Evolutionary conservation across 1,284 basidiomycete species (phyloP), one percentile per base, ranked within the genome.

Genomic region (Tilletia setariae): DNA sequence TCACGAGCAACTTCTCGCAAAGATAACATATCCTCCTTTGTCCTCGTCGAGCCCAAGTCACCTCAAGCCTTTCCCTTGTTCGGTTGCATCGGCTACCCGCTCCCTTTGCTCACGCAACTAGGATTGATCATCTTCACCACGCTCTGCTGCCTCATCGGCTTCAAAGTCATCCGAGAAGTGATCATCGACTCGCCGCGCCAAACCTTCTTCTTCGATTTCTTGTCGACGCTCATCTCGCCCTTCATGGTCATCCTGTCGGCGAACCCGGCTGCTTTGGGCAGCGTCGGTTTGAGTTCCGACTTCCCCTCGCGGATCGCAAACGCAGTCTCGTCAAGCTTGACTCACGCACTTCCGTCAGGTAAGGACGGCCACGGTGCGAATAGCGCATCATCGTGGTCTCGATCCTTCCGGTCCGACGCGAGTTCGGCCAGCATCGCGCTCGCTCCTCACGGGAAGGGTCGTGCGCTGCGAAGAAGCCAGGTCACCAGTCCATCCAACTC

Each of bases 191-290:
- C 51, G 23, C 21, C 51, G 2, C 70, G 68, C 47, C 70, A 59
- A 67, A 71, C 72, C 64, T 70, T 71, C 68, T 62, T 74, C 65
- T 8, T 69, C 71, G 16, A 65, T 63, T 16, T 70, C 70, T 6
- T 70, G 70, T 67, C 68, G 69, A 47, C 70, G 63, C 66, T 68
- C 67, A 67, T 65, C 65, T 53, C 67, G 1, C 59, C 62, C 1
- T 28, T 64, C 7, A 64, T 74, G 30, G 43, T 67, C 51, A 71
- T 69, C 21, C 68, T 68, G 2, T 71, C 67, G 21, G 72, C 71
- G 62, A 72, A 71, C 23, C 23, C 25, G 2, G 44, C 25, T 15
- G 63, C 42, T 21, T 25, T 44, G 13, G 63, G 44, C 6, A 64
- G 43, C 25, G 44, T 46, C n/a, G 42, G 44, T 1, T n/a, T 49